Percentiles rank a stretch among this genome's conserved stretches.
Conservation (phyloP, 306 rosid genomes). For the Herpetospermum pedunculosum region DNA sequence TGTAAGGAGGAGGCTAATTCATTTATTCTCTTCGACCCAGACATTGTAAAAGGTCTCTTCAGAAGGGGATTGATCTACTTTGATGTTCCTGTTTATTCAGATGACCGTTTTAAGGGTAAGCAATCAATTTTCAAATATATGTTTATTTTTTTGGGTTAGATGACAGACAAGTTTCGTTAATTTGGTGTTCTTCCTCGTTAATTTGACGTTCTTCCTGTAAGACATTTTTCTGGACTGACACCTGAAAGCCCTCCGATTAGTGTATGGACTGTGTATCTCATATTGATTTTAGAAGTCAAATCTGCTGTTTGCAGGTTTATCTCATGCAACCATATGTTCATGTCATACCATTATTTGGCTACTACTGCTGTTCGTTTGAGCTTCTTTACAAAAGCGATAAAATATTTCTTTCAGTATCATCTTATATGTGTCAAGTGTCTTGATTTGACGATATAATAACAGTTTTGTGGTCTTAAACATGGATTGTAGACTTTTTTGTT, state of each 20-base stretch:
- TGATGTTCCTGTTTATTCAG: constrained; percentile 75
- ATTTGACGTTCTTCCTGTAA: background rate
- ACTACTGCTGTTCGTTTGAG: constrained; percentile 2
- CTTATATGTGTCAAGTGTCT: background rate
- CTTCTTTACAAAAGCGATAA: background rate
- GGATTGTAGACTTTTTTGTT: background rate
- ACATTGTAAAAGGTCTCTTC: constrained; percentile 46
- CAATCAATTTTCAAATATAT: background rate
- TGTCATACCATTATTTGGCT: background rate
- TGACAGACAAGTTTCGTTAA: background rate
- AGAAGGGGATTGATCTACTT: constrained; percentile 70
- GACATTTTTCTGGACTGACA: background rate
- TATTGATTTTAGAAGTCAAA: background rate
- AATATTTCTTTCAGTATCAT: background rate
- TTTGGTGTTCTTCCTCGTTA: background rate
- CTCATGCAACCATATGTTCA: background rate
- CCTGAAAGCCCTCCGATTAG: background rate
- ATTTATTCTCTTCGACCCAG: constrained; percentile 53
- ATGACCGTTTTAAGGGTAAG: constrained; percentile 77
- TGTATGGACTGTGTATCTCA: background rate
- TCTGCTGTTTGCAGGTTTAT: background rate
- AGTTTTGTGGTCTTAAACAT: background rate
- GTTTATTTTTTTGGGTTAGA: background rate
- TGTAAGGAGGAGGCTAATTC: constrained; percentile 86
- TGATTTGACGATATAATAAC: background rate